phyloP scores from a whole-genome alignment of 345 rosid genomes.

The Clausena lansium region DNA sequence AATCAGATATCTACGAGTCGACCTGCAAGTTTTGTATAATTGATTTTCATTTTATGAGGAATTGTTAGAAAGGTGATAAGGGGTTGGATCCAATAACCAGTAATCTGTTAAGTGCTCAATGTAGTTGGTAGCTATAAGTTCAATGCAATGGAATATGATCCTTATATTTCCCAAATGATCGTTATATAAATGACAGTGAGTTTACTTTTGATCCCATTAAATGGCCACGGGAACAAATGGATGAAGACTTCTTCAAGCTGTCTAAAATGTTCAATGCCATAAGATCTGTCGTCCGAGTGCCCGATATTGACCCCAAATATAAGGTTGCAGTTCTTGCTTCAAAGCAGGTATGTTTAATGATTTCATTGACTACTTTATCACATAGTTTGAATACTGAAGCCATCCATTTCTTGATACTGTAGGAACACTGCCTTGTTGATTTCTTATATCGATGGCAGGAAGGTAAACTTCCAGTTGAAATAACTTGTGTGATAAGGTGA shows the following conservation, averaged over 20 bases:
- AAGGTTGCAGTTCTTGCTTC: slow-evolving; percentile 88
- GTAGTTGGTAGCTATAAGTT: slow-evolving; percentile 9
- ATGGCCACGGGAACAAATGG: slow-evolving; percentile 76
- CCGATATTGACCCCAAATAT: slow-evolving; percentile 74
- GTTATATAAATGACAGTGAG: slow-evolving; percentile 43
- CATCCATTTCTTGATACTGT: slow-evolving; percentile 16
- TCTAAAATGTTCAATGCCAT: slow-evolving; percentile 53
- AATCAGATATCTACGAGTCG: not conserved
- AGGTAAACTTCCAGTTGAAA: slow-evolving; percentile 82
- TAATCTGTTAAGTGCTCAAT: not conserved
- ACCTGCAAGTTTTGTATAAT: not conserved
- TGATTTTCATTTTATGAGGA: slow-evolving; percentile 2
- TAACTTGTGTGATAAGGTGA: slow-evolving; percentile 89
- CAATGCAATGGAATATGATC: not conserved
- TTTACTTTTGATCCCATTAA: slow-evolving; percentile 70
- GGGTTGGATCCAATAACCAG: not conserved
- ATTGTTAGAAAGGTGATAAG: not conserved
- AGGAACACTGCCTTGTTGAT: slow-evolving; percentile 94
- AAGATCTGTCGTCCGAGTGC: slow-evolving; percentile 78
- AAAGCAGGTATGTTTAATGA: slow-evolving; percentile 52
- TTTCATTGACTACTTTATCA: not conserved
- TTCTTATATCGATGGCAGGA: slow-evolving; percentile 90
- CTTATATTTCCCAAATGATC: not conserved
- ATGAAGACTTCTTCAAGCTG: slow-evolving; percentile 67
- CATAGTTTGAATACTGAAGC: not conserved